Percentiles rank a stretch among this genome's conserved stretches.
Conservation (phyloP, 2,329 filamentous ascomycete species). For the Botrytis fragariae region DNA sequence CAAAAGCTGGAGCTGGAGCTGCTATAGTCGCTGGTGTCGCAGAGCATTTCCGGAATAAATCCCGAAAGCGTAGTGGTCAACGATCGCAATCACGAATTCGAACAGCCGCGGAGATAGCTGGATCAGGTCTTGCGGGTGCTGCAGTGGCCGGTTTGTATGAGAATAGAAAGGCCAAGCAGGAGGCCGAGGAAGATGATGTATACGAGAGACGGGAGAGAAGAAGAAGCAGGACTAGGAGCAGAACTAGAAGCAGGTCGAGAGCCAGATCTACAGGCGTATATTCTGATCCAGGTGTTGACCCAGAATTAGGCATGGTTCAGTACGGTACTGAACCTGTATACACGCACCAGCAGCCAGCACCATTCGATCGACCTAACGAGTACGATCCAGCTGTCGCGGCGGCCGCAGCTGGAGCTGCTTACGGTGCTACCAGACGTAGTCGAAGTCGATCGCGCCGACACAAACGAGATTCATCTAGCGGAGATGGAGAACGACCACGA, state of each 20-base stretch:
- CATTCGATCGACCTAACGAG: conserved; percentile 25
- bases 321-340: conserved; percentile 60
- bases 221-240: conserved; percentile 35
- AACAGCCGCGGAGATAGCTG: conserved; percentile 59
- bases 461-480: conserved; percentile 31
- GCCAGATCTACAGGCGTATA: conserved; percentile 50
- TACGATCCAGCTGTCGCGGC: conserved; percentile 31
- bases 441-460: conserved; percentile 27
- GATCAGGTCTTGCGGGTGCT: conserved; percentile 58
- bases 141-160: conserved; percentile 62
- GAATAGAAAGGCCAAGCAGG: conserved; percentile 59
- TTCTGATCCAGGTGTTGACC: conserved; percentile 55
- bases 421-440: conserved; percentile 30
- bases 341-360: conserved; percentile 39
- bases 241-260: conserved; percentile 41
- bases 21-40: conserved; percentile 58
- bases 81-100: conserved; percentile 43
- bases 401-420: conserved; percentile 29
- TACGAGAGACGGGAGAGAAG: conserved; percentile 23
- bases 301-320: conserved; percentile 66
- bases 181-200: conserved; percentile 42
- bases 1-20: conserved; percentile 46
- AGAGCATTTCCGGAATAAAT: conserved; percentile 56
- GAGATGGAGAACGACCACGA: conserved; percentile 29
- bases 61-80: conserved; percentile 45